Base-by-base conservation (phyloP, 805 yeast genomes). In the Candida succiphila region DNA sequence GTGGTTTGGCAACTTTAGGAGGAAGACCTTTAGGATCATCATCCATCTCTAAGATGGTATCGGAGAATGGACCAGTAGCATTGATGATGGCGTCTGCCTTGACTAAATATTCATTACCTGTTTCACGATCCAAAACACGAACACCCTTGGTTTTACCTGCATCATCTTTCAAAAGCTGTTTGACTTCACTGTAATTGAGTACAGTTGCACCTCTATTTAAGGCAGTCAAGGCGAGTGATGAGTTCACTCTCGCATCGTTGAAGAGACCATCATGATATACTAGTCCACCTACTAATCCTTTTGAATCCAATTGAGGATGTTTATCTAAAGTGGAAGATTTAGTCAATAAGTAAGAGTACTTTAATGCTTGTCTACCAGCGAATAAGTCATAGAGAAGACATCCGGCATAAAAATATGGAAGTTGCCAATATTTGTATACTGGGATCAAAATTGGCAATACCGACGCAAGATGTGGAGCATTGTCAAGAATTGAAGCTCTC, bases 221-320 rank as follows among this genome's bases (percentile, higher is more conserved):
- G 24, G 96, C 96, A 20, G 95, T 78, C 33, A 84, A 53, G 25
- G 95, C 96, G 46, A 88, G 67, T 21, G 94, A 66, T 5, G 89
- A 67, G 56, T 88, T 87, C 78, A 87, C 77, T 60, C 96, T 74
- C 10, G 96, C 68, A 56, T 88, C 97, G 58, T 88, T 88, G 59
- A 88, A 94, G 23, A 87, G 68, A 46, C 96, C 96, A 58, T 88
- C 97, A 58, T 88, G 95, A 65, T 89, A 88, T 36, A 89, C 94
- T 46, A 92, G 69, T 33, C 92, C 84, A 29, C 94, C 95, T 60
- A 84, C 88, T 59, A 89, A 72, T 42, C 76, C 73, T 29, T 76
- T 65, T 39, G 73, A 72, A 52, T 84, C 87, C 50, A 88, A 66
- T 82, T 83, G 84, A 32, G 96, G 96, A 50, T 89, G 92, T 35